phyloP scores from a whole-genome alignment of 1,139 yeast species.

The Kodamaea alishanica region DNA sequence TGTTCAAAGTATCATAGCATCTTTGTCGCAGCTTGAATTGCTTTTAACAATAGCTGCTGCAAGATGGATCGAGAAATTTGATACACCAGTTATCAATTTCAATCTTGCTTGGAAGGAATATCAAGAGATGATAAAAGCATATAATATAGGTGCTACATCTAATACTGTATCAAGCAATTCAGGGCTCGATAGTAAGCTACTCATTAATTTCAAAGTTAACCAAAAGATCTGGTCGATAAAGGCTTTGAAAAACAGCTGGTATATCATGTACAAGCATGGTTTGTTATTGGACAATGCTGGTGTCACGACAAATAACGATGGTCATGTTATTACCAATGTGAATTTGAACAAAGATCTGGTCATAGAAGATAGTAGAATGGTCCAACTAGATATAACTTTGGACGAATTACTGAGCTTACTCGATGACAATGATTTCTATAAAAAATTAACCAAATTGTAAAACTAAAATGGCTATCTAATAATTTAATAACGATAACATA shows the following conservation, averaged over 20 bases:
- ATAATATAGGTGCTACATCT: slow-evolving; percentile 38
- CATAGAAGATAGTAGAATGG: slow-evolving; percentile 45
- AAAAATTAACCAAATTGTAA: slow-evolving; percentile 27
- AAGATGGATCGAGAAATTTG: slow-evolving; percentile 60
- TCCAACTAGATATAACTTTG: slow-evolving; percentile 44
- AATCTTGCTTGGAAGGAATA: slow-evolving; percentile 80
- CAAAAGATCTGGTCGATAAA: slow-evolving; percentile 48
- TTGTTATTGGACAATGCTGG: slow-evolving; percentile 33
- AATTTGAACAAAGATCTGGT: slow-evolving; percentile 30
- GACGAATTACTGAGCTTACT: slow-evolving; percentile 39
- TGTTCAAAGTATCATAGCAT: slow-evolving; percentile 30
- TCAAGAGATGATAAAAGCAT: slow-evolving; percentile 45
- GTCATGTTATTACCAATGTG: slow-evolving; percentile 29
- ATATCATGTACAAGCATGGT: slow-evolving; percentile 37
- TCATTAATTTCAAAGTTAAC: slow-evolving; percentile 34
- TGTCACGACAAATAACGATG: slow-evolving; percentile 32
- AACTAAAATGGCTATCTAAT: slow-evolving; percentile 9
- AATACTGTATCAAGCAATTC: slow-evolving; percentile 24
- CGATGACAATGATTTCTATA: slow-evolving; percentile 28
- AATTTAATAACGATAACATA: not conserved
- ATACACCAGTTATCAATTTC: slow-evolving; percentile 59
- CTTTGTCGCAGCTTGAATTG: slow-evolving; percentile 67
- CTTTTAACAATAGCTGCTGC: slow-evolving; percentile 71
- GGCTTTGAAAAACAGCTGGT: slow-evolving; percentile 56
- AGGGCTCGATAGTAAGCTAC: slow-evolving; percentile 28